Evolutionary conservation across 345 rosid species (phyloP).

Genomic region (Bruguiera parviflora): DNA sequence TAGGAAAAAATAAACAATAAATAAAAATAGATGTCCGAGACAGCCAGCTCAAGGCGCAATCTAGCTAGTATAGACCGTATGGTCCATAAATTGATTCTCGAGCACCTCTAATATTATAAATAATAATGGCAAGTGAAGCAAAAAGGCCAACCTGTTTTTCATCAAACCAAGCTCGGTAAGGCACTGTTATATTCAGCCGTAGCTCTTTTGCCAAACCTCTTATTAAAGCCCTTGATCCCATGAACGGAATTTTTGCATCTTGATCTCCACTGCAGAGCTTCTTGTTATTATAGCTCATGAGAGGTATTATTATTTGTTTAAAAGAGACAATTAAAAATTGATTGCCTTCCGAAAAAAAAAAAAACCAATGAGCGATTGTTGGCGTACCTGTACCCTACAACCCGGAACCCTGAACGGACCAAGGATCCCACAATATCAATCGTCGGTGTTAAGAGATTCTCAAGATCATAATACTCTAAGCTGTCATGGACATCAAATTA

Average conservation of each 20-base stretch:
- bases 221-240: neutral
- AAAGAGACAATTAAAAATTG: neutral
- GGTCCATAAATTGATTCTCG: too few relatives aligned
- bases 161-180: neutral
- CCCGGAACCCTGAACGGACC: neutral
- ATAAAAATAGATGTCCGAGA: neutral
- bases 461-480: neutral
- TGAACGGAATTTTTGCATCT: neutral
- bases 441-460: neutral
- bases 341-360: too few relatives aligned
- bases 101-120: too few relatives aligned
- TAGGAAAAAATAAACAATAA: neutral
- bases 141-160: neutral
- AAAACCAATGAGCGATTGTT: neutral
- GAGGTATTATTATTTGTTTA: neutral
- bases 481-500: neutral
- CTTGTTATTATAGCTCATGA: neutral
- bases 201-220: neutral
- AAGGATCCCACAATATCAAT: neutral
- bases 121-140: neutral
- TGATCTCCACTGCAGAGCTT: neutral
- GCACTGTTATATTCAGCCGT: neutral
- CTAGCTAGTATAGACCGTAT: too few relatives aligned
- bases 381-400: neutral
- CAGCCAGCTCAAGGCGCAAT: neutral